Evolutionary conservation across 1,284 basidiomycete genomes (phyloP), one percentile per base, ranked within the genome.

Genomic region (Ceratobasidium sp.): DNA sequence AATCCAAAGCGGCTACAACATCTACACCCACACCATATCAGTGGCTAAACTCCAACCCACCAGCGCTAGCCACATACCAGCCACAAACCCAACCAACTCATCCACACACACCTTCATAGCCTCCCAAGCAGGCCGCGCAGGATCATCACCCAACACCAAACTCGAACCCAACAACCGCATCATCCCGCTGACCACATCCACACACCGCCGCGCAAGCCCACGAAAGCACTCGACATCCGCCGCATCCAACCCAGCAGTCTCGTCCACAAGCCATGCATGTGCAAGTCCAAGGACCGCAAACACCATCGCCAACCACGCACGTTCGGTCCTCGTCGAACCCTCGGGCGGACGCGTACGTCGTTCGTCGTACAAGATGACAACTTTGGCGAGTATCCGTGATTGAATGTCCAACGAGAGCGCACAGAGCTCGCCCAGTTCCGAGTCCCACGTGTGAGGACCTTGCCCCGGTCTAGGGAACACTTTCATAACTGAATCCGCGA

Each of bases 51-150:
- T 69, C 35, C 8, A 33, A 69, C 46, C 38, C 38, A 44, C 12
- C 18, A 44, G 6, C 18, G 20, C 41, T 48, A 33, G 33, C 60
- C 60, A 73, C 70, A 48, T 50, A 73, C 70, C 70, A 73, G 35
- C 3, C 27, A 73, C 27, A 62, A 73, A 73, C 33, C 50, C 46
- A 10, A 76, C 33, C 30, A 76, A 38, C 54, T 76, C 73, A 14
- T 76, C 73, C 12, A 76, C 41, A 59, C 73, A 76, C 16, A 48
- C 30, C 41, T 46, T 65, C 62, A 67, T 33, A 27, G 46, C 54
- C 33, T 66, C 64, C 73, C 73, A 76, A 76, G 73, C 73, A 12
- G 73, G 73, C 20, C 64, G 60, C 30, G 46, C 73, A 5, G 62
- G 73, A 35, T 67, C 73, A 67, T 67, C 62, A 18, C 73, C 73